These are phyloP conservation scores for Quercus wislizeni DNA, from an alignment of 306 rosid species.

Conservation along the genomic window DNA sequence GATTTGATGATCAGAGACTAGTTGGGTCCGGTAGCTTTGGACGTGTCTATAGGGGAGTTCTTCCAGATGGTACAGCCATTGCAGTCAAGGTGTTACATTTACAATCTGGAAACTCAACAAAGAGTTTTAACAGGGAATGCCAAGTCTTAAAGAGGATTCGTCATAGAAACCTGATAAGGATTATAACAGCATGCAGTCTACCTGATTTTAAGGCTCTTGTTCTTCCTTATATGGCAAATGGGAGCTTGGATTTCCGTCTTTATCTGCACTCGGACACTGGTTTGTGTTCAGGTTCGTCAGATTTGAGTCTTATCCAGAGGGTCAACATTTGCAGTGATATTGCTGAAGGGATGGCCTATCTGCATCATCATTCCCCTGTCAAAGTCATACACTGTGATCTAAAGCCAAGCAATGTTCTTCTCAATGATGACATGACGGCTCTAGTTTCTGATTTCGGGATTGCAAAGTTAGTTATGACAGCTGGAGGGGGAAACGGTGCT, in stretches of 20 bases:
- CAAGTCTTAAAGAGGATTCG: conserved; percentile 71
- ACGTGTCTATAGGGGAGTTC: conserved; percentile 56
- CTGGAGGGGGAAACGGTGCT: conserved; percentile 43
- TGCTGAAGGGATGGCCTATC: conserved; percentile 83
- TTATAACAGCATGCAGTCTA: conserved; percentile 72
- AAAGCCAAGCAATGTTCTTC: conserved; percentile 69
- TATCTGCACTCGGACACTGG: conserved; percentile 40
- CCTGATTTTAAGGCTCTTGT: conserved; percentile 77
- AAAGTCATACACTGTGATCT: conserved; percentile 74
- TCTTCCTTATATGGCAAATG: conserved; percentile 73
- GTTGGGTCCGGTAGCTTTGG: conserved; percentile 67
- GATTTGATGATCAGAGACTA: conserved; percentile 55
- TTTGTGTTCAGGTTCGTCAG: conserved; percentile 40
- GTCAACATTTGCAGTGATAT: conserved; percentile 70
- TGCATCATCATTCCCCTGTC: conserved; percentile 73
- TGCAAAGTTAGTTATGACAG: conserved; percentile 51
- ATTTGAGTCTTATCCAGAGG: conserved; percentile 56
- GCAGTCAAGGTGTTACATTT: conserved; percentile 61
- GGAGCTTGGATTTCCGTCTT: conserved; percentile 61
- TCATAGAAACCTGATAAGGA: conserved; percentile 67
- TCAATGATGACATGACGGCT: conserved; percentile 75
- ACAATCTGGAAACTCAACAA: conserved; percentile 62
- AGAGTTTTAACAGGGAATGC: conserved; percentile 63
- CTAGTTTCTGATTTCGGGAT: conserved; percentile 75
- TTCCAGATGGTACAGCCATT: conserved; percentile 49